phyloP scores from a whole-genome alignment of 306 rosid genomes.

The Sesbania bispinosa region DNA sequence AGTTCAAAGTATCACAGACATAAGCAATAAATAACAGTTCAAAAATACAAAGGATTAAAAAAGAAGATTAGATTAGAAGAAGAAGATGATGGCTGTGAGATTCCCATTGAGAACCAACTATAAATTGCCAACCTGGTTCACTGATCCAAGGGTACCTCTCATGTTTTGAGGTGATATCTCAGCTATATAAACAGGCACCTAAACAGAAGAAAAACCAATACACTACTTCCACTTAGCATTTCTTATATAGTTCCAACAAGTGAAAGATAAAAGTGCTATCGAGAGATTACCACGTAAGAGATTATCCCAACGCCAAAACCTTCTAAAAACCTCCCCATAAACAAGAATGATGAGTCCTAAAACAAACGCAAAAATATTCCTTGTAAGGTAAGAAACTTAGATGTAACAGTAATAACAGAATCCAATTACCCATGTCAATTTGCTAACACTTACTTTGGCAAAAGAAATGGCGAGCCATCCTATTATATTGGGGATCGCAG shows the following conservation, averaged over 20 bases:
- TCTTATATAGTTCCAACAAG: not conserved
- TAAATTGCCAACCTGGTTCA: slow-evolving; percentile 65
- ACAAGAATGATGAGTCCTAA: slow-evolving; percentile 74
- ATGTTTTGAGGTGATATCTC: slow-evolving; percentile 82
- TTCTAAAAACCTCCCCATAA: slow-evolving; percentile 84
- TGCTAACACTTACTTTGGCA: slow-evolving; percentile 45
- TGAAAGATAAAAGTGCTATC: not conserved
- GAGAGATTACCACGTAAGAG: slow-evolving; percentile 71
- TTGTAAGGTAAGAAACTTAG: not conserved
- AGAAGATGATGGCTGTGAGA: too few species aligned
- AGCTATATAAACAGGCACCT: slow-evolving; percentile 93
- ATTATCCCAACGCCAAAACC: slow-evolving; percentile 94
- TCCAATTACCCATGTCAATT: not conserved
- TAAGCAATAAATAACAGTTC: not conserved
- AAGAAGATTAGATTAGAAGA: not conserved
- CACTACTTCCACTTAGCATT: slow-evolving; percentile 21
- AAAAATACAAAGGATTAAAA: not conserved
- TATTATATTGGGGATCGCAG: slow-evolving; percentile 65
- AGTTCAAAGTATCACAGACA: not conserved
- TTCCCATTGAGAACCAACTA: slow-evolving; percentile 5
- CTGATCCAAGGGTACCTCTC: slow-evolving; percentile 86
- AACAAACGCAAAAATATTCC: not conserved
- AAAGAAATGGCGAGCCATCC: slow-evolving; percentile 79
- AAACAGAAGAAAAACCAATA: slow-evolving; percentile 1
- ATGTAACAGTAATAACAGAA: not conserved